Evolutionary conservation across 768 basidiomycete genomes (phyloP).

Genomic region (Ramaria sp.): DNA sequence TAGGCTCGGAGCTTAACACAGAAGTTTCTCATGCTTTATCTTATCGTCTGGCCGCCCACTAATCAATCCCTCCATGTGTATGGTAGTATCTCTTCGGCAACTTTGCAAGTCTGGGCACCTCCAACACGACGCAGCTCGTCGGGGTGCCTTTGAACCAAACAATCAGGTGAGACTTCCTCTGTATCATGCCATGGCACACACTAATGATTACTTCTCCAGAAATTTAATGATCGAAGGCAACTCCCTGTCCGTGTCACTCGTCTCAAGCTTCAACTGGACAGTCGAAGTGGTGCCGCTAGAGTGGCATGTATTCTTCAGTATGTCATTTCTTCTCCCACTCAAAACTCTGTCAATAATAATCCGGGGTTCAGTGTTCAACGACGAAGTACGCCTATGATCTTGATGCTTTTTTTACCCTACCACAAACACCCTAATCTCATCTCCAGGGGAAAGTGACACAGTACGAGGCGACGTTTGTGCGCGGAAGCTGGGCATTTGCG

Average conservation of each 20-base stretch:
- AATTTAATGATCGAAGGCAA: constrained; percentile 3
- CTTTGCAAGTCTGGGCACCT: not conserved
- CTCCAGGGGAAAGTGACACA: not conserved
- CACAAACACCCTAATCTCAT: not conserved
- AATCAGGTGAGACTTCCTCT: not conserved
- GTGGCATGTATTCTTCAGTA: not conserved
- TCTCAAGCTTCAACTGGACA: not conserved
- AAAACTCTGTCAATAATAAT: not conserved
- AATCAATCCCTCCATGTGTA: not conserved
- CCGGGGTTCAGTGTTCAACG: not conserved
- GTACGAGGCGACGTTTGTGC: not conserved
- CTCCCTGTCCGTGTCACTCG: not conserved
- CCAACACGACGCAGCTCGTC: not conserved
- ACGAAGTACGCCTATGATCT: not conserved
- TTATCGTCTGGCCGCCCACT: not conserved
- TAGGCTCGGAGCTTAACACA: not conserved
- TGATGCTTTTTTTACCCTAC: not conserved
- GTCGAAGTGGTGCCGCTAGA: constrained; percentile 1
- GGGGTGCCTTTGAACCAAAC: constrained; percentile 1
- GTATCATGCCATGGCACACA: not conserved
- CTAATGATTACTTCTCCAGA: not conserved
- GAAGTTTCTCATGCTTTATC: not conserved
- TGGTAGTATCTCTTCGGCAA: not conserved
- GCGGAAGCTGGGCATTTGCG: not conserved
- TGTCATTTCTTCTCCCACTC: not conserved